Evolutionary conservation across 129 eudicot species (phyloP).

Genomic region (Pseudognaphalium luteoalbum): DNA sequence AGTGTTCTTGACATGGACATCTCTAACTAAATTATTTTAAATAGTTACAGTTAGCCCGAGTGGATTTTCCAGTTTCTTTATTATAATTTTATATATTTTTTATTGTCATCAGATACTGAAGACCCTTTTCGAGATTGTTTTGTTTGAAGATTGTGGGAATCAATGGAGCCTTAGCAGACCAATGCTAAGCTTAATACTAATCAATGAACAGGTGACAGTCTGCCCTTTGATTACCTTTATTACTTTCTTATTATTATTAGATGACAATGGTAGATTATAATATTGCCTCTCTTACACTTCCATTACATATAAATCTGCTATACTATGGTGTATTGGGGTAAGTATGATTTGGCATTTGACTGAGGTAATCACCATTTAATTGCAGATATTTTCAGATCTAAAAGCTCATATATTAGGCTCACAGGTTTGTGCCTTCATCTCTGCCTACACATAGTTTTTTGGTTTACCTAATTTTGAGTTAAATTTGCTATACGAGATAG

Average conservation of each 20-base stretch:
- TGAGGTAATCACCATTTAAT: slow-evolving; percentile 15
- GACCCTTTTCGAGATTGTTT: slow-evolving; percentile 90
- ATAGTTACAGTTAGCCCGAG: neutral
- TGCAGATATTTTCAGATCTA: slow-evolving; percentile 81
- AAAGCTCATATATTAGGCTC: slow-evolving; percentile 85
- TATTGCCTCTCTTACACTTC: neutral
- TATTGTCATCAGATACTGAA: slow-evolving; percentile 64
- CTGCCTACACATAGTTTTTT: neutral
- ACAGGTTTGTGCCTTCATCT: slow-evolving; percentile 50
- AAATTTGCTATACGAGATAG: neutral
- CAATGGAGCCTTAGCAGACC: slow-evolving; percentile 95
- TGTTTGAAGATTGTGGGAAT: slow-evolving; percentile 79
- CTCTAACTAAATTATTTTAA: neutral
- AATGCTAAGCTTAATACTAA: slow-evolving; percentile 87
- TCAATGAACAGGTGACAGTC: slow-evolving; percentile 69
- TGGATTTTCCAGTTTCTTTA: slow-evolving; percentile 3
- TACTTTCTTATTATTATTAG: neutral
- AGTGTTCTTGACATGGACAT: neutral
- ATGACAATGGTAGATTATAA: neutral
- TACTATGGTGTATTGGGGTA: neutral
- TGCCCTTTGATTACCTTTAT: neutral
- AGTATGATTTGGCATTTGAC: slow-evolving; percentile 14
- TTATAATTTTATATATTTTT: neutral
- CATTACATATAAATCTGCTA: neutral
- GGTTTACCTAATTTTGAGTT: neutral